Percentiles rank a stretch among this genome's conserved stretches.
phyloP scores from a whole-genome alignment of 2,329 filamentous ascomycete genomes.

The Botrytis sinoallii region DNA sequence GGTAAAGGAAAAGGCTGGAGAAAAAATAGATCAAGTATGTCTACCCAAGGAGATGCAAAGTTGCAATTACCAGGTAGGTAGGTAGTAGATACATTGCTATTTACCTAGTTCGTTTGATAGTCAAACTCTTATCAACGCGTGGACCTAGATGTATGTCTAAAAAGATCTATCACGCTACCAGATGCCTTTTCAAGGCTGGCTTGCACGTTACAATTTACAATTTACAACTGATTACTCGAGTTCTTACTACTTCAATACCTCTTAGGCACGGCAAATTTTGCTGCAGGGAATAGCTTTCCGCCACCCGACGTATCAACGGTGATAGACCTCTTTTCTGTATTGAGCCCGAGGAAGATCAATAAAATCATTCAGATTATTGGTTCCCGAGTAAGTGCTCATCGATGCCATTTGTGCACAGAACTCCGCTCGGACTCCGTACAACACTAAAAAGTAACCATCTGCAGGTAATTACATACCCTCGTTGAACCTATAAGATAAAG shows the following conservation, averaged over 20 bases:
- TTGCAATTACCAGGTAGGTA: background rate
- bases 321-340: background rate
- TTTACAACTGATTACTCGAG: background rate
- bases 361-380: slow-evolving; percentile 1
- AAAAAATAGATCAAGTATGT: background rate
- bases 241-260: background rate
- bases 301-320: background rate
- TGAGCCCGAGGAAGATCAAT: background rate
- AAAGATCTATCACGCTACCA: background rate
- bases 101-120: background rate
- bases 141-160: background rate
- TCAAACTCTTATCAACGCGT: background rate
- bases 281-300: background rate
- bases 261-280: background rate
- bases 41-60: background rate
- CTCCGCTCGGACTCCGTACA: background rate
- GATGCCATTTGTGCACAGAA: slow-evolving; percentile 10
- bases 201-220: background rate
- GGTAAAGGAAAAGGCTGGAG: background rate
- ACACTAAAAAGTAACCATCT: background rate
- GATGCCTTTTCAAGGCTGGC: background rate
- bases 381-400: slow-evolving; percentile 9
- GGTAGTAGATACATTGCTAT: background rate
- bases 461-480: background rate
- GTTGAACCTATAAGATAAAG: slow-evolving; percentile 15